phyloP scores from a whole-genome alignment of 1,284 basidiomycete species.

The Fomitopsis schrenkii region DNA sequence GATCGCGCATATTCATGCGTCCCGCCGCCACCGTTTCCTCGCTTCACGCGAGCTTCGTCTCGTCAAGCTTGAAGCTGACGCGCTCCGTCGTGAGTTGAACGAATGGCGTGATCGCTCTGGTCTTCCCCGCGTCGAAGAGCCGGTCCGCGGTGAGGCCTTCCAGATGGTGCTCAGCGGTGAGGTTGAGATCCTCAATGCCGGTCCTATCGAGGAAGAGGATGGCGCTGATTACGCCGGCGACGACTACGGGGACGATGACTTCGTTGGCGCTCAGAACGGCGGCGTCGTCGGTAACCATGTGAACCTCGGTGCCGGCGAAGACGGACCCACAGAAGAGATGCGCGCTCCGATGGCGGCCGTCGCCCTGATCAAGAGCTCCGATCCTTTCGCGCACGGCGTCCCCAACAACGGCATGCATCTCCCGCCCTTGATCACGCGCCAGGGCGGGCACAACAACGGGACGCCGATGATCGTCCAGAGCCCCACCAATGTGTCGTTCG shows the following conservation, averaged over 20 bases:
- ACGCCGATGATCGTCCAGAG: constrained; percentile 32
- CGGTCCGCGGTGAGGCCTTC: constrained; percentile 64
- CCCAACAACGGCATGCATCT: constrained; percentile 23
- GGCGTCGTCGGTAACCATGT: constrained; percentile 8
- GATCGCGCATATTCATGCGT: constrained; percentile 80
- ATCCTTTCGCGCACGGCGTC: constrained; percentile 27
- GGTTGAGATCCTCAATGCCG: constrained; percentile 55
- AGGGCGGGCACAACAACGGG: constrained; percentile 15
- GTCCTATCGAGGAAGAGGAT: constrained; percentile 52
- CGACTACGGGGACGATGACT: constrained; percentile 27
- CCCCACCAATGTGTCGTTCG: constrained; percentile 28
- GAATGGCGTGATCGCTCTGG: constrained; percentile 79
- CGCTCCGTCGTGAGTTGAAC: constrained; percentile 80
- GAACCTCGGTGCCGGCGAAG: constrained; percentile 11
- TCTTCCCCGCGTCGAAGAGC: constrained; percentile 66
- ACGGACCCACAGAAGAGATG: constrained; percentile 21
- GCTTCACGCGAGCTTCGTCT: constrained; percentile 75
- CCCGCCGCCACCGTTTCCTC: constrained; percentile 74
- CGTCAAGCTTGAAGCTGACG: constrained; percentile 74
- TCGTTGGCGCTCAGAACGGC: constrained; percentile 10
- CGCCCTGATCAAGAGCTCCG: constrained; percentile 13
- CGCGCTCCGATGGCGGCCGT: constrained; percentile 16
- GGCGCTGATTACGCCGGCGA: constrained; percentile 36
- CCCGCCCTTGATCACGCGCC: constrained; percentile 28
- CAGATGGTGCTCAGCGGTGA: constrained; percentile 64